A percentile compares a stretch with the other conserved stretches of the same genome.
phyloP scores from a whole-genome alignment of 2,329 filamentous ascomycete species.

The Fusarium piperis region DNA sequence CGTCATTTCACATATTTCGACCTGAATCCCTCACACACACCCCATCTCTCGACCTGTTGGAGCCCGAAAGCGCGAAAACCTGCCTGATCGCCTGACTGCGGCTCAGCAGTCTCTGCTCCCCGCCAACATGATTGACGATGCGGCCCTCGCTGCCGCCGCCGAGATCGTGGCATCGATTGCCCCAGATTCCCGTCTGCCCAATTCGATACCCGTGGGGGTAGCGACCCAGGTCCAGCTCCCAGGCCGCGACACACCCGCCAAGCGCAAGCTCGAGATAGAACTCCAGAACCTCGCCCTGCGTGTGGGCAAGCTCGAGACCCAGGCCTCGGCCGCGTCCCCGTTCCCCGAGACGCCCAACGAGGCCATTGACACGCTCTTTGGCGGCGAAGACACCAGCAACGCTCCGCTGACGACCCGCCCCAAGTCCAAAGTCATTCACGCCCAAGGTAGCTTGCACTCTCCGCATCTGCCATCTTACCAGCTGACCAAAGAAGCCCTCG shows the following conservation, averaged over 20 bases:
- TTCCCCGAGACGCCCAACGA: constrained; percentile 88
- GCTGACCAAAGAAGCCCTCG: constrained; percentile 83
- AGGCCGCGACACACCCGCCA: constrained; percentile 78
- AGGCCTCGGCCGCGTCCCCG: constrained; percentile 69
- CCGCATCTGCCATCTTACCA: constrained; percentile 54
- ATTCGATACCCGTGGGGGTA: constrained; percentile 52
- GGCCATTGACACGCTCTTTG: constrained; percentile 71
- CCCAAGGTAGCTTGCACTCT: constrained; percentile 53
- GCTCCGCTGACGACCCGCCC: constrained; percentile 54
- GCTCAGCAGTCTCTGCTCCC: constrained; percentile 38
- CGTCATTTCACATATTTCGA: not conserved
- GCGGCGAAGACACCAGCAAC: constrained; percentile 57
- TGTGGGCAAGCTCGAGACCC: constrained; percentile 84
- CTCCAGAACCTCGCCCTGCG: constrained; percentile 80
- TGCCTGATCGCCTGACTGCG: constrained; percentile 39
- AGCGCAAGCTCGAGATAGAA: constrained; percentile 83
- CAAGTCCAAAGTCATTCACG: constrained; percentile 58
- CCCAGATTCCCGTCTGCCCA: constrained; percentile 52
- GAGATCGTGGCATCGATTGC: constrained; percentile 65
- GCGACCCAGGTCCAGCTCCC: constrained; percentile 74
- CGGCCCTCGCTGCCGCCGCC: constrained; percentile 63
- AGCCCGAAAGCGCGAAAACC: not conserved
- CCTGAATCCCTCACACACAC: not conserved
- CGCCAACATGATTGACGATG: constrained; percentile 61
- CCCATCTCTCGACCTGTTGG: constrained; percentile 18